A percentile compares a stretch with the other conserved stretches of the same genome.
These are phyloP conservation scores for Botrytis elliptica DNA, from an alignment of 2,329 filamentous ascomycete species.

Conservation along the genomic window DNA sequence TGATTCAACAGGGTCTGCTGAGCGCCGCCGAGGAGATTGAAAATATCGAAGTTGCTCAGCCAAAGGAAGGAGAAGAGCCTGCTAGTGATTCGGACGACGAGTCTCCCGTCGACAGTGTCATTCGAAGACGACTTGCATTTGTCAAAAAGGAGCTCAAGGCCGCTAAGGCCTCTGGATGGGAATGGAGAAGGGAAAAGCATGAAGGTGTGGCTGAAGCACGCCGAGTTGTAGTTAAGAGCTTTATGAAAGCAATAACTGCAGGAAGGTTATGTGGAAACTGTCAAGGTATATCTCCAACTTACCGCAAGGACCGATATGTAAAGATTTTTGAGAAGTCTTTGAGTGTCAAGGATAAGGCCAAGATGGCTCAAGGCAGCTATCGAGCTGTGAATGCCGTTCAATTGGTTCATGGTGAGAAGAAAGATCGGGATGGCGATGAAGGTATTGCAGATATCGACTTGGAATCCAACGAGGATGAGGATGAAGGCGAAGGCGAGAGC, in stretches of 20 bases:
- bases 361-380: constrained; percentile 70
- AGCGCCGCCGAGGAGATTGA: constrained; percentile 59
- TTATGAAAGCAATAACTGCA: constrained; percentile 70
- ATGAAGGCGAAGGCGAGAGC: constrained; percentile 47
- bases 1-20: constrained; percentile 81
- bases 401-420: constrained; percentile 42
- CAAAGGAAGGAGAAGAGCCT: constrained; percentile 28
- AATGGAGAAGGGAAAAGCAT: constrained; percentile 61
- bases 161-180: constrained; percentile 44
- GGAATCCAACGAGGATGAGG: constrained; percentile 48
- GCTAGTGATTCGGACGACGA: constrained; percentile 37
- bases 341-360: constrained; percentile 68
- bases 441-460: constrained; percentile 65
- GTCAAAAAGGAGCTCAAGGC: constrained; percentile 71
- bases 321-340: constrained; percentile 91
- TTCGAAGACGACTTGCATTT: constrained; percentile 61
- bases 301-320: constrained; percentile 84
- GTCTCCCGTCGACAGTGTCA: constrained; percentile 47
- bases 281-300: constrained; percentile 72
- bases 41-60: constrained; percentile 36
- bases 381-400: constrained; percentile 43
- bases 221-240: constrained; percentile 74
- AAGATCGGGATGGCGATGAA: constrained; percentile 54
- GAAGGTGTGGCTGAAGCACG: constrained; percentile 79
- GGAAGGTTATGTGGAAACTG: constrained; percentile 67